Percentiles rank a stretch among this genome's conserved stretches.
Evolutionary conservation across 257 asterid species (phyloP).

Genomic region (Penstemon barbatus): DNA sequence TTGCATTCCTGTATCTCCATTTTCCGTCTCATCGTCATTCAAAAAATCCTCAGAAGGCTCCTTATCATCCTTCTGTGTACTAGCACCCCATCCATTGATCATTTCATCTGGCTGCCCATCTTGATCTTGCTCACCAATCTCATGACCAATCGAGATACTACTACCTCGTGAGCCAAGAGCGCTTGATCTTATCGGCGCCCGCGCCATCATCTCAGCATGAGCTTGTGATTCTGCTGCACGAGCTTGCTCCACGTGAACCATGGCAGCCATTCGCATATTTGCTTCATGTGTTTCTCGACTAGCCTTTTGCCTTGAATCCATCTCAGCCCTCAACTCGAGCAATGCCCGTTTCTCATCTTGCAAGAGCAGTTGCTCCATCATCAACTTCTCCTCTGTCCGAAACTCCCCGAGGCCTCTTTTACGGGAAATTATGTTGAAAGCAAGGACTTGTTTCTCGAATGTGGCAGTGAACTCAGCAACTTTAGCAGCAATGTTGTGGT

Average conservation of each 20-base stretch:
- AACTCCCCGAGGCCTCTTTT: constrained; percentile 88
- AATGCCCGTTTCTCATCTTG: constrained; percentile 74
- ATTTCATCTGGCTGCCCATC: constrained; percentile 61
- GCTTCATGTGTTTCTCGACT: constrained; percentile 67
- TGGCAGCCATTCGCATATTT: constrained; percentile 76
- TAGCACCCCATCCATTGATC: constrained; percentile 79
- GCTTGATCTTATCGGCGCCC: constrained; percentile 65
- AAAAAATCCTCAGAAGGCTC: constrained; percentile 95
- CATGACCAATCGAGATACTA: constrained; percentile 46
- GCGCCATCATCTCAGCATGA: constrained; percentile 81
- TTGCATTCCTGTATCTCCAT: constrained; percentile 40
- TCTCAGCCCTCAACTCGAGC: constrained; percentile 62
- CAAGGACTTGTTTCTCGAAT: constrained; percentile 96
- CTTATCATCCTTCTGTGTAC: constrained; percentile 73
- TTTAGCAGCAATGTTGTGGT: constrained; percentile 88
- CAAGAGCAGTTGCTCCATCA: constrained; percentile 84
- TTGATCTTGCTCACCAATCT: constrained; percentile 62
- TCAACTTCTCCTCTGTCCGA: constrained; percentile 92
- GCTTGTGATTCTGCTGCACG: constrained; percentile 79
- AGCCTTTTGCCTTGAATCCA: constrained; percentile 65
- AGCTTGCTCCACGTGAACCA: constrained; percentile 63
- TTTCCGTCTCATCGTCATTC: constrained; percentile 78
- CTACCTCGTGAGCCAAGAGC: constrained; percentile 66
- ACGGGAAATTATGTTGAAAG: constrained; percentile 83
- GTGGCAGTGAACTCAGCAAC: constrained; percentile 97